Evolutionary conservation across 768 basidiomycete genomes (phyloP).

Genomic region (Suillus clintonianus): DNA sequence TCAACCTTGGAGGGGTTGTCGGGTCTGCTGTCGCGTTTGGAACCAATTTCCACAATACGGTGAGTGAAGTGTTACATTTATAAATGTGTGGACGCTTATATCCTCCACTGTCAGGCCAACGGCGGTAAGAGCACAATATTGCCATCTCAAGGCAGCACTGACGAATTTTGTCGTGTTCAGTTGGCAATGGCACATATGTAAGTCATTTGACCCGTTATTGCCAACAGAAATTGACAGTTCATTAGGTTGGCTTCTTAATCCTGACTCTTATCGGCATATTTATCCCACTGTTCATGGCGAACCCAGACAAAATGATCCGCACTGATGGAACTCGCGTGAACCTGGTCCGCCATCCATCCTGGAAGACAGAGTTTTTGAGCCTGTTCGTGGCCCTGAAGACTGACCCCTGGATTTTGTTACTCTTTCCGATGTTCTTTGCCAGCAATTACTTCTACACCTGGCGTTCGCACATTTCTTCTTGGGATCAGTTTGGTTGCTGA

Average conservation of each 20-base stretch:
- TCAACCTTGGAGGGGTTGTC: slow-evolving; percentile 80
- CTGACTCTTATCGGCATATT: slow-evolving; percentile 68
- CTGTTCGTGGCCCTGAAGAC: slow-evolving; percentile 67
- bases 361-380: slow-evolving; percentile 72
- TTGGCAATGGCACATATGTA: slow-evolving; percentile 79
- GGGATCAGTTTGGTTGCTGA: not conserved
- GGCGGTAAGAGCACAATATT: slow-evolving; percentile 18
- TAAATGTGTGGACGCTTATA: not conserved
- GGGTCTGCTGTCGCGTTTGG: slow-evolving; percentile 77
- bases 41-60: slow-evolving; percentile 64
- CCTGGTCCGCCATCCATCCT: slow-evolving; percentile 64
- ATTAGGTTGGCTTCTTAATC: slow-evolving; percentile 73
- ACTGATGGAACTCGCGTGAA: slow-evolving; percentile 72
- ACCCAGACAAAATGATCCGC: slow-evolving; percentile 73
- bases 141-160: not conserved
- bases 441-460: slow-evolving; percentile 87
- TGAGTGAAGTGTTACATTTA: slow-evolving; percentile 28
- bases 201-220: slow-evolving; percentile 18
- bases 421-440: slow-evolving; percentile 85
- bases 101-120: slow-evolving; percentile 23
- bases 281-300: slow-evolving; percentile 67
- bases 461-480: slow-evolving; percentile 49
- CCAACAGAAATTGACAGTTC: slow-evolving; percentile 1
- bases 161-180: slow-evolving; percentile 31
- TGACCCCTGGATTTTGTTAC: slow-evolving; percentile 71